Evolutionary conservation across 2,329 filamentous ascomycete genomes (phyloP), one percentile per base, ranked within the genome.

Genomic region (Clarireedia hainanense): DNA sequence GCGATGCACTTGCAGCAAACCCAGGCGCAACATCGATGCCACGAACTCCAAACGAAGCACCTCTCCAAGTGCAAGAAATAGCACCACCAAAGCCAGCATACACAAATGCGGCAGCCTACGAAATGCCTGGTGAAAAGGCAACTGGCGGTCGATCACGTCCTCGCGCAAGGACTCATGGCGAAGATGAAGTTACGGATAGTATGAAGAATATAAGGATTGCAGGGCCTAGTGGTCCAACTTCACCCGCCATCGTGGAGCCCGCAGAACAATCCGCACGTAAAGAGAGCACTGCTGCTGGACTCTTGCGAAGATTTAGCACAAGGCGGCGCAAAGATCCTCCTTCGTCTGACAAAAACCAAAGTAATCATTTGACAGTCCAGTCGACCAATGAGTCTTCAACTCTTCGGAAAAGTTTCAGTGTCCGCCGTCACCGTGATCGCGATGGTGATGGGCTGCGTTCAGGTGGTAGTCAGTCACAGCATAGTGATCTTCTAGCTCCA

Each of bases 281-380:
- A 71, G 92, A 96, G 70, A 94, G 90, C 65, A 83, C 89, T 4
- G 90, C 91, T 37, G 88, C 84, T 26, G 89, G 91, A 27, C 76
- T 99, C 50, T 75, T 99, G 49, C 82, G 94, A 62, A 83, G 94
- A 39, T 91, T 99, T 69, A 97, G 92, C 74, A 97, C 94, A 6
- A 83, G 92, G 61, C 84, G 86, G 65, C 81, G 85, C 55, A 83
- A 80, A 70, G 89, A 88, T 62, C 80, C 78, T 63, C 45, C 52
- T 17, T 9, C 45, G 4, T 80, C 79, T 69, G 72, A 71, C 58
- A 75, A 59, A 10, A 24, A 80, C 56, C 27, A 7, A 10, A 85
- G 86, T 39, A 88, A 89, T 43, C 72, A 80, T 45, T 80, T 95
- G 37, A 88, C 88, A 54, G 84, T 94, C n/a, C 89, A 92, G 64